These are phyloP conservation scores for Parietaria judaica DNA, from an alignment of 306 rosid species.

Conservation along the genomic window DNA sequence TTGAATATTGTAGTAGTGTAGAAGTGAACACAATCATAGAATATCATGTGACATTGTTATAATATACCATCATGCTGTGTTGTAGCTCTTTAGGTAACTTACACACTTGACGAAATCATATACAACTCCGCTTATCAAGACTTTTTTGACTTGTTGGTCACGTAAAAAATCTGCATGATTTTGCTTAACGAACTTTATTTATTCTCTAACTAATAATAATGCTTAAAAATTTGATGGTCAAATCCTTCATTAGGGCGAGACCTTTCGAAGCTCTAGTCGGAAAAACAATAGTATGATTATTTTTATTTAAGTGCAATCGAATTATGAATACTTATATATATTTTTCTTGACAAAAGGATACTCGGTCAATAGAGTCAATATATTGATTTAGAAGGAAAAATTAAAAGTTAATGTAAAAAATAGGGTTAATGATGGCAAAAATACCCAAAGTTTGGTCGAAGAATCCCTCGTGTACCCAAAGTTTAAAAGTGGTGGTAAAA, in stretches of 20 bases:
- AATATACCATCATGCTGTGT: conserved; percentile 15
- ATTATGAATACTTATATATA: too few species aligned
- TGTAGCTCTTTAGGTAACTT: conserved; percentile 10
- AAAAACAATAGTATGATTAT: too few species aligned
- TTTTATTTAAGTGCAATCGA: conserved; percentile 11
- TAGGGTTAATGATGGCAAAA: too few species aligned
- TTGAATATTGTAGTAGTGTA: background rate
- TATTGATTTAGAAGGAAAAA: too few species aligned
- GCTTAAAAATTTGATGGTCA: conserved; percentile 8
- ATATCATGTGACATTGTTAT: conserved; percentile 18
- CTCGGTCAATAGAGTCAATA: too few species aligned
- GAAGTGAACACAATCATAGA: conserved; percentile 26
- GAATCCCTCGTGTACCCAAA: too few species aligned
- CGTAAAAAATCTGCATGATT: conserved; percentile 12
- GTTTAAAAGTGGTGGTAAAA: too few species aligned
- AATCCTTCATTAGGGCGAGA: conserved; percentile 9
- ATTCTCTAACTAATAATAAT: conserved; percentile 2
- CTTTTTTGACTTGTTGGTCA: conserved; percentile 5
- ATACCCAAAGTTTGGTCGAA: too few species aligned
- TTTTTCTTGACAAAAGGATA: too few species aligned
- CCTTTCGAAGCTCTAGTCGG: too few species aligned
- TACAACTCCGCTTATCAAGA: background rate
- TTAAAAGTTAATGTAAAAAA: too few species aligned
- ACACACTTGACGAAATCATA: conserved; percentile 16
- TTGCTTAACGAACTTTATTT: conserved; percentile 3